These are phyloP conservation scores for Gnomoniopsis smithogilvyi DNA, from an alignment of 2,329 filamentous ascomycete genomes.

Conservation along the genomic window DNA sequence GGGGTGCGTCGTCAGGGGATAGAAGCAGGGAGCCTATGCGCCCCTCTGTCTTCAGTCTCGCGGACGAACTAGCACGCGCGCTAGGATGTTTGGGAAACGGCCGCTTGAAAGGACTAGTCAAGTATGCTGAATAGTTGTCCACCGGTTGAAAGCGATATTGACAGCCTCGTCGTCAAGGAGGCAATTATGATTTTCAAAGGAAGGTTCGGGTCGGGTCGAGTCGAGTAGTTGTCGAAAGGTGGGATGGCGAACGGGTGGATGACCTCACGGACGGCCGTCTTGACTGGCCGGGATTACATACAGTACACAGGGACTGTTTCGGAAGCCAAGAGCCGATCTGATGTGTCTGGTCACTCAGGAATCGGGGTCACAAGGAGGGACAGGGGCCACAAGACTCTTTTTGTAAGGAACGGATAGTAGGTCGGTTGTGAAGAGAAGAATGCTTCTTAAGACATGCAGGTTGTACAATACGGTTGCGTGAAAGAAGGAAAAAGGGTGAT, in stretches of 20 bases:
- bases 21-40: neutral
- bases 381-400: neutral
- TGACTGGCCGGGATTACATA: neutral
- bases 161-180: neutral
- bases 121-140: neutral
- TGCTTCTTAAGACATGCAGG: neutral
- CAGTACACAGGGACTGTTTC: slow-evolving; percentile 6
- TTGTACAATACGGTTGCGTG: neutral
- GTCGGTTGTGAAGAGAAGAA: neutral
- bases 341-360: too few relatives aligned
- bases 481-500: slow-evolving; percentile 3
- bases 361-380: slow-evolving; percentile 2
- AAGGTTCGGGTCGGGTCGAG: too few relatives aligned
- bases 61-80: too few relatives aligned
- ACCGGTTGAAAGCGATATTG: too few relatives aligned
- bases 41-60: too few relatives aligned
- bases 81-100: too few relatives aligned
- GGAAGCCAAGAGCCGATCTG: neutral
- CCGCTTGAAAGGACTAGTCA: too few relatives aligned
- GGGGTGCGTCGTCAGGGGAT: slow-evolving; percentile 4
- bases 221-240: slow-evolving; percentile 4
- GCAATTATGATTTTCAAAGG: neutral
- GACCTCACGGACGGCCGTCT: slow-evolving; percentile 6
- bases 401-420: neutral
- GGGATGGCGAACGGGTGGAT: neutral